Evolutionary conservation across 2,329 filamentous ascomycete species (phyloP).

Genomic region (Samsoniella hepiali): DNA sequence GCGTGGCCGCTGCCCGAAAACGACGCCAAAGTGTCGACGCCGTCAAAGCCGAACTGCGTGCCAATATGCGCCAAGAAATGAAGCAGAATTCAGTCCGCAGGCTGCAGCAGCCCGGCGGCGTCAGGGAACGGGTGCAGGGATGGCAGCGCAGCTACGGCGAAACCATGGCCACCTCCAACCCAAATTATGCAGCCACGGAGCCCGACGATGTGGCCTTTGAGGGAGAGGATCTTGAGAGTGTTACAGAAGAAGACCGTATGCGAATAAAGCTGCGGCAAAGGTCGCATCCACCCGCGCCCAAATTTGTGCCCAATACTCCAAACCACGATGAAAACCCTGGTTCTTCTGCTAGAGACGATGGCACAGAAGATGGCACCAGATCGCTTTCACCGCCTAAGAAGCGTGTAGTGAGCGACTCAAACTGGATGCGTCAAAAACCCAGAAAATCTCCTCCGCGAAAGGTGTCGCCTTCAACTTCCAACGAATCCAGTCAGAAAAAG

Average conservation of each 20-base stretch:
- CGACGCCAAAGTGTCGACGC: conserved; percentile 58
- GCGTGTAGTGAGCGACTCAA: conserved; percentile 86
- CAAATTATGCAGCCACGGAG: conserved; percentile 52
- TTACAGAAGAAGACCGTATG: conserved; percentile 58
- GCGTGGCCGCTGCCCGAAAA: conserved; percentile 48
- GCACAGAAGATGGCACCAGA: conserved; percentile 37
- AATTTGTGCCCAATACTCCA: conserved; percentile 22
- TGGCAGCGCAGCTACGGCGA: conserved; percentile 80
- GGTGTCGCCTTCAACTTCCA: conserved; percentile 31
- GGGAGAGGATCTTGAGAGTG: conserved; percentile 54
- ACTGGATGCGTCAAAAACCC: conserved; percentile 69
- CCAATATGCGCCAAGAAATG: conserved; percentile 45
- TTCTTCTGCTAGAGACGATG: conserved; percentile 21
- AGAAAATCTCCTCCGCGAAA: conserved; percentile 47
- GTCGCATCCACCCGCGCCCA: conserved; percentile 33
- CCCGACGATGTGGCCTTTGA: conserved; percentile 60
- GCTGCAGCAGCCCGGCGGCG: conserved; percentile 62
- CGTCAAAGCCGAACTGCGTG: conserved; percentile 49
- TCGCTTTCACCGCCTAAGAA: conserved; percentile 72
- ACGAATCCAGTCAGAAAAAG: conserved; percentile 33
- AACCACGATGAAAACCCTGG: conserved; percentile 23
- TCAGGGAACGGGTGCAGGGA: conserved; percentile 73
- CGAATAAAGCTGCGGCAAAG: conserved; percentile 54
- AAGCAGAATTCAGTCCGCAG: conserved; percentile 55
- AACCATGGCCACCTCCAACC: conserved; percentile 53